Percentiles rank a stretch among this genome's conserved stretches.
Evolutionary conservation across 2,329 filamentous ascomycete genomes (phyloP).

Genomic region (Exophiala sp.): DNA sequence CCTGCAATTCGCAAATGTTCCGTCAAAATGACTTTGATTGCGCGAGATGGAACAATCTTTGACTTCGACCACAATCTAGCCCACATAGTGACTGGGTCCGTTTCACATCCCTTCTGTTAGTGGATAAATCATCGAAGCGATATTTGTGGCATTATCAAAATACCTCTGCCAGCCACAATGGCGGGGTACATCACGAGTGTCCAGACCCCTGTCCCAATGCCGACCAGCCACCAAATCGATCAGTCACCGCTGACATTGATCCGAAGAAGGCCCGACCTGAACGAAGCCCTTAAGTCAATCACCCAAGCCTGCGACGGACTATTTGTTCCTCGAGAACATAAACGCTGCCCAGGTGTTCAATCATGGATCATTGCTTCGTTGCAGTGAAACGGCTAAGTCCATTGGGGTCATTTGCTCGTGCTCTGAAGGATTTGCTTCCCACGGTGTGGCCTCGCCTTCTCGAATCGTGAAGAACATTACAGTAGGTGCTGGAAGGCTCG

Average conservation of each 20-base stretch:
- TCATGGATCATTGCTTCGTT: no score
- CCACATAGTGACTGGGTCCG: not conserved
- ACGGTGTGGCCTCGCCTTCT: not conserved
- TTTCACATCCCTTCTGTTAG: not conserved
- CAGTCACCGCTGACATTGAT: not conserved
- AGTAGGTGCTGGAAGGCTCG: constrained; percentile 20
- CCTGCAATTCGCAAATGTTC: no score
- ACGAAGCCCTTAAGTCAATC: no score
- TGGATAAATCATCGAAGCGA: not conserved
- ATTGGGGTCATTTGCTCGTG: not conserved
- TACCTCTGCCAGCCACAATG: constrained; percentile 11
- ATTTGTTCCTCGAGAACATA: no score
- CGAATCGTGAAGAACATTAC: constrained; percentile 17
- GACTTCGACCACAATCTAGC: not conserved
- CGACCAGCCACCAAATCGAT: not conserved
- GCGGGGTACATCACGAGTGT: constrained; percentile 5
- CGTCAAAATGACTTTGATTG: no score
- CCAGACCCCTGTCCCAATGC: not conserved
- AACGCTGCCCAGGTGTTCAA: no score
- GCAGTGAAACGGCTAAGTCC: not conserved
- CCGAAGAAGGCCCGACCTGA: no score
- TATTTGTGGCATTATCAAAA: not conserved
- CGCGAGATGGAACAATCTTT: no score
- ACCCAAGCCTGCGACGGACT: no score
- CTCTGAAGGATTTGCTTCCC: not conserved